These are phyloP conservation scores for Ustilago xerochloae DNA, from an alignment of 1,284 basidiomycete genomes.

Conservation along the genomic window DNA sequence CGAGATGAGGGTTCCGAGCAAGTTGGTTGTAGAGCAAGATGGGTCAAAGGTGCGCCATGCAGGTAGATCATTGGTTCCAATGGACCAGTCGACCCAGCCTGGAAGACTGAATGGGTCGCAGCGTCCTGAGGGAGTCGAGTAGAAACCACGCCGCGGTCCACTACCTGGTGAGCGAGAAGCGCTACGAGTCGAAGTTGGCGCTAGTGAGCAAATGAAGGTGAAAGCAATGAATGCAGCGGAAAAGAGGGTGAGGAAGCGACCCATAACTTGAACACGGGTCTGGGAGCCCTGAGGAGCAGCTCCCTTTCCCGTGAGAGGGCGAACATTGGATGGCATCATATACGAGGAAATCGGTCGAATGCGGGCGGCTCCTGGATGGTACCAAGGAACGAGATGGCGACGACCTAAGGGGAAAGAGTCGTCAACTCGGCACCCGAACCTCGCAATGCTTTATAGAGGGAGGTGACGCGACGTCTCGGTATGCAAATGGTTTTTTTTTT, in stretches of 20 bases:
- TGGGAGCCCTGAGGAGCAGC: conserved; percentile 1
- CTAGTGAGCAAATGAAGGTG: conserved; percentile 37
- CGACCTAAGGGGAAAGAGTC: too few relatives aligned
- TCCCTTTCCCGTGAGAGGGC: conserved; percentile 45
- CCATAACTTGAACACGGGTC: conserved; percentile 18
- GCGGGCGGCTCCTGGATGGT: too few relatives aligned
- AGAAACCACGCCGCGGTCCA: conserved; percentile 17
- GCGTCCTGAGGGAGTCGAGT: conserved; percentile 9
- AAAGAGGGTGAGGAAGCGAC: conserved; percentile 32
- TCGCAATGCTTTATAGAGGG: too few relatives aligned
- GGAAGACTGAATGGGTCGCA: conserved; percentile 56
- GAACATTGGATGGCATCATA: conserved; percentile 49
- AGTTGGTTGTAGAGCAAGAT: conserved; percentile 40
- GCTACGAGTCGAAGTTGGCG: conserved; percentile 2
- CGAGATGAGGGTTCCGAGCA: conserved; percentile 42
- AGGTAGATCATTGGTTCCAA: conserved; percentile 39
- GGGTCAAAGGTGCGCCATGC: conserved; percentile 56
- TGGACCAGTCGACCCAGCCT: conserved; percentile 53
- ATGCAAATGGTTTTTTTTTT: too few relatives aligned
- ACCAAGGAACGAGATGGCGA: too few relatives aligned
- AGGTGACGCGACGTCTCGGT: too few relatives aligned
- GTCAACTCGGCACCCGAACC: too few relatives aligned
- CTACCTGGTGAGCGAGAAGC: neutral
- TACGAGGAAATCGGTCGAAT: too few relatives aligned
- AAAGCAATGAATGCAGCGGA: conserved; percentile 29